phyloP scores from a whole-genome alignment of 441 rosid genomes.

The Manihot esculenta region DNA sequence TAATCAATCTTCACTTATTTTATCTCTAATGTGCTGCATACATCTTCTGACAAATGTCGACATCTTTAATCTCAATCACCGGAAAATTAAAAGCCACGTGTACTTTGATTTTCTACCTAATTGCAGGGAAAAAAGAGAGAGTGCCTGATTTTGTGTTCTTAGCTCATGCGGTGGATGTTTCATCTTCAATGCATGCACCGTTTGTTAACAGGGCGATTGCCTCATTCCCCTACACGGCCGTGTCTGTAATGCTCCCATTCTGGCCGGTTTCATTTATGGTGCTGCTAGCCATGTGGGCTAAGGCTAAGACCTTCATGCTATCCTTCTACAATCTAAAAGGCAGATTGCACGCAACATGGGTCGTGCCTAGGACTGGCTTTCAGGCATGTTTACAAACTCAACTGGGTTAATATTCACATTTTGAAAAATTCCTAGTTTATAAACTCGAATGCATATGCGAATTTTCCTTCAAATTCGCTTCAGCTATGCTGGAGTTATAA shows the following conservation, averaged over 20 bases:
- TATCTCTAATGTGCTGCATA: too few species aligned
- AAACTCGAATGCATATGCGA: too few species aligned
- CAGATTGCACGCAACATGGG: slow-evolving; percentile 71
- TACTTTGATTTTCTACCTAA: too few species aligned
- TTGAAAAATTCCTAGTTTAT: too few species aligned
- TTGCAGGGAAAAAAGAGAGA: slow-evolving; percentile 37
- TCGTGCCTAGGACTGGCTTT: slow-evolving; percentile 79
- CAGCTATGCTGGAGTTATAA: too few species aligned
- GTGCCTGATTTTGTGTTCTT: slow-evolving; percentile 91
- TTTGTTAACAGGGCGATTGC: slow-evolving; percentile 58
- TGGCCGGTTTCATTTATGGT: slow-evolving; percentile 50
- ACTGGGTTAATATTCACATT: too few species aligned
- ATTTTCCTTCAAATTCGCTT: too few species aligned
- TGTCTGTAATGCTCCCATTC: slow-evolving; percentile 40
- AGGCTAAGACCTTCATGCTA: slow-evolving; percentile 61
- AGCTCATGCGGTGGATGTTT: slow-evolving; percentile 81
- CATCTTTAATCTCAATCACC: too few species aligned
- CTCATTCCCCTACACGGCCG: slow-evolving; percentile 49
- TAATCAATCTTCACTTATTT: too few species aligned
- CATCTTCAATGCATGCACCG: slow-evolving; percentile 64
- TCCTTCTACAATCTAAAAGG: slow-evolving; percentile 68
- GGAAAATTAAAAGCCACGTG: too few species aligned
- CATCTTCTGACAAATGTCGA: too few species aligned
- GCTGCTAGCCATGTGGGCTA: slow-evolving; percentile 69
- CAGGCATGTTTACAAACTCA: slow-evolving; percentile 45